These are phyloP conservation scores for Lactuca sativa DNA, from an alignment of 129 eudicot species.

Conservation along the genomic window DNA sequence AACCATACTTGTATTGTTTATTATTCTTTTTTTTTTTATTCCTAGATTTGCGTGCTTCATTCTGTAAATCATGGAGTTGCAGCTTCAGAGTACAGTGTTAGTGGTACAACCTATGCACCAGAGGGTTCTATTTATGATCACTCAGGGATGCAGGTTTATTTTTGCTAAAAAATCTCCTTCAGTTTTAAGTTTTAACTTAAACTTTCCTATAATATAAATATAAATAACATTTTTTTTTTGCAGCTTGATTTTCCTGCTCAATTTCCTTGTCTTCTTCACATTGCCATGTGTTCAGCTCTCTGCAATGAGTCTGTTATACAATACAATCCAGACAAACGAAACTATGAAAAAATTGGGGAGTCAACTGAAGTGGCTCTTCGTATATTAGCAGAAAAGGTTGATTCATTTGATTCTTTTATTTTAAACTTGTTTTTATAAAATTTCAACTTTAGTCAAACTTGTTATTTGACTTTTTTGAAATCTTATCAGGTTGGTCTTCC, in stretches of 20 bases:
- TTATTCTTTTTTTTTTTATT: slow-evolving; percentile 5
- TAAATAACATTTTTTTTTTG: slow-evolving; percentile 21
- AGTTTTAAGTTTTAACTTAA: neutral
- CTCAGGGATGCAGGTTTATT: slow-evolving; percentile 58
- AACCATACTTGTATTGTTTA: neutral
- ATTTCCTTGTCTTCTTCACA: slow-evolving; percentile 91
- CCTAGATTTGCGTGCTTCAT: slow-evolving; percentile 85
- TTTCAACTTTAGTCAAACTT: slow-evolving; percentile 7
- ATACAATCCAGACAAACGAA: slow-evolving; percentile 90
- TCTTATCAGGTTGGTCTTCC: slow-evolving; percentile 88
- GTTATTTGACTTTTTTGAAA: slow-evolving; percentile 10
- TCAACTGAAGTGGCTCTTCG: slow-evolving; percentile 99
- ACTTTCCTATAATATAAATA: neutral
- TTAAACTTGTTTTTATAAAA: neutral
- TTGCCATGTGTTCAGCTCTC: slow-evolving; percentile 98
- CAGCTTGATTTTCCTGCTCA: slow-evolving; percentile 98
- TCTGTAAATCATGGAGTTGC: slow-evolving; percentile 59
- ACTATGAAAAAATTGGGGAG: slow-evolving; percentile 94
- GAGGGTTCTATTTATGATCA: slow-evolving; percentile 80
- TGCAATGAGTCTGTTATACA: slow-evolving; percentile 94
- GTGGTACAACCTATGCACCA: slow-evolving; percentile 97
- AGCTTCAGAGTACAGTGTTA: slow-evolving; percentile 64
- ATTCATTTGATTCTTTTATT: neutral
- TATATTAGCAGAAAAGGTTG: slow-evolving; percentile 89
- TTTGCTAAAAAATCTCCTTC: neutral